These are phyloP conservation scores for Paramecium sonneborni DNA, from an alignment of 73 alveolate genomes.

Conservation along the genomic window DNA sequence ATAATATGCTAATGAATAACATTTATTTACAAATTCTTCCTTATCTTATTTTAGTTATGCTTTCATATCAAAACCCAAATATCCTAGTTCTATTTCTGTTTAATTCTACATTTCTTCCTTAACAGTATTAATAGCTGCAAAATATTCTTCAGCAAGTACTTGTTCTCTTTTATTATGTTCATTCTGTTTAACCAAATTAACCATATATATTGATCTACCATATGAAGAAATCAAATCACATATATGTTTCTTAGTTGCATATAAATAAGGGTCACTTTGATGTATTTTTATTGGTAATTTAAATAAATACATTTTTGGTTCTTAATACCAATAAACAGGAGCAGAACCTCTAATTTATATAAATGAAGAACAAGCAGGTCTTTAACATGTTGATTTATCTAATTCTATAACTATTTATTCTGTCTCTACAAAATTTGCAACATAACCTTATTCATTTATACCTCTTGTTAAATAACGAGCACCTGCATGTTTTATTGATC, in stretches of 20 bases:
- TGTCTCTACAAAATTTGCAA: conserved; percentile 92
- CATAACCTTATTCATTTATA: conserved; percentile 89
- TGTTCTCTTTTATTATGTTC: conserved; percentile 75
- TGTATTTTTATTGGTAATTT: conserved; percentile 83
- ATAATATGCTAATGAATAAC: conserved; percentile 64
- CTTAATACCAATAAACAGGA: conserved; percentile 94
- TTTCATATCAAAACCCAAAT: conserved; percentile 87
- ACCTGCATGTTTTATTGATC: conserved; percentile 93
- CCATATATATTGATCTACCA: conserved; percentile 74
- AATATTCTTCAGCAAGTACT: conserved; percentile 73
- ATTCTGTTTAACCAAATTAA: conserved; percentile 78
- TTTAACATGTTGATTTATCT: conserved; percentile 59
- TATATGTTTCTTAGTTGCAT: conserved; percentile 85
- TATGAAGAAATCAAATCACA: conserved; percentile 80
- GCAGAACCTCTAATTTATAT: conserved; percentile 95
- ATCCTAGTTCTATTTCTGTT: conserved; percentile 64
- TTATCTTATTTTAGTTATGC: conserved; percentile 64
- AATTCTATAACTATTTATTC: conserved; percentile 85
- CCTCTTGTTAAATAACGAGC: conserved; percentile 95
- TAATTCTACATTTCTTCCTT: conserved; percentile 49
- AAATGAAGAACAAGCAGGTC: conserved; percentile 77
- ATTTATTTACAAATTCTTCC: conserved; percentile 59
- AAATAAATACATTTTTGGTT: conserved; percentile 81
- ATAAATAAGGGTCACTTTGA: conserved; percentile 72
- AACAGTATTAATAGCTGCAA: conserved; percentile 65